Evolutionary conservation across 2,329 filamentous ascomycete species (phyloP), one percentile per base, ranked within the genome.

Genomic region (Pezicula neosporulosa): DNA sequence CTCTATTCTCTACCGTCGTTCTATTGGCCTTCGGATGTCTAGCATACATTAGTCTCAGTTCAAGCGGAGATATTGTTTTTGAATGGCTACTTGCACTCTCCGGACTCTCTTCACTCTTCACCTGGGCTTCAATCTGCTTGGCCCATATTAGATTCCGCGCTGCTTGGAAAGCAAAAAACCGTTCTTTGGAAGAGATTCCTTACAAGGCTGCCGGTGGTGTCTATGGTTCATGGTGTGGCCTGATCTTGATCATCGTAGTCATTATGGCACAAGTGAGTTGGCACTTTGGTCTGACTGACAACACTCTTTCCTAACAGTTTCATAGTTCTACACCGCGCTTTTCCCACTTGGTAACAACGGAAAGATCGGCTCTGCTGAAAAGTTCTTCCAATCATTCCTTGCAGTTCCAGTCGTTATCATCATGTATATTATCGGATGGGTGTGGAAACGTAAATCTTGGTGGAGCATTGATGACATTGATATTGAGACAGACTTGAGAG

Each of bases 51-150:
- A 76, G 74, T 41, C 68, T 73, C 65, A 74, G 77, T 3, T 60
- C 24, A 56, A 66, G 66, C 50, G 72, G 67, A 57, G 63, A 59
- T 36, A 69, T 68, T 1, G 75, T 82, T 55, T 87, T 87, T 70
- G 73, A 72, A 60, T 87, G 83, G 83, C 76, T 87, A 49, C 74
- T 90, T 36, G 80, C 87, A 0, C 78, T 92, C 18, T 89, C 86
- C 0, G 87, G 86, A 47, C 80, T 91, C 9, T 82, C 83, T 2
- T 85, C 82, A 54, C 82, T 92, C 66, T 89, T 91, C 69, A 86
- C 87, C 24, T 92, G 87, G 87, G 83, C 81, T 35, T 86, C 77
- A 52, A 83, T 86, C 64, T 86, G 82, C 66, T 68, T 82, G 3
- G 76, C 81, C 0, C 82, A 86, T 64, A 86, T 86, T 63, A 80